Evolutionary conservation across 768 basidiomycete species (phyloP), one percentile per base, ranked within the genome.

Genomic region (Pleurotus cornucopiae): DNA sequence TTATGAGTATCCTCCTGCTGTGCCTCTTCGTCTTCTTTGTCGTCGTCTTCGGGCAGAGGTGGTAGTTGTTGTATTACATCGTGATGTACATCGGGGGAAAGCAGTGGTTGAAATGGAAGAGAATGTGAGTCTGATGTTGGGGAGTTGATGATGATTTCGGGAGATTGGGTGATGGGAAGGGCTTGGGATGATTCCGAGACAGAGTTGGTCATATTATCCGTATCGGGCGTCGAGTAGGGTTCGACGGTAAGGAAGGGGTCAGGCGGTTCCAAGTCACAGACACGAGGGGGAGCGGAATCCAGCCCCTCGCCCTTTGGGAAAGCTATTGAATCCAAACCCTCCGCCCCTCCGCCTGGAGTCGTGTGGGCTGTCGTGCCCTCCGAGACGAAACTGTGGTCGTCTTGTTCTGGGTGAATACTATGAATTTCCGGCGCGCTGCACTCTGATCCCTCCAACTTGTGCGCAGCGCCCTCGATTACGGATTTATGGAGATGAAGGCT

Each of bases 241-340:
- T 82, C 82, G 61, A 85, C 86, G 37, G 83, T 69, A 48, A 85
- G 71, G 71, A 85, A 86, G 1, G 83, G 83, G 66, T 88, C 76
- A n/a, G 82, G 81, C 5, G 76, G 75, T 56, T 79, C 78, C 41
- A 76, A 73, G 63, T 80, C 80, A 41, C 69, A 69, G 9, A 67
- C 65, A 30, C 58, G 57, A 21, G 70, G 66, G 18, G 66, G 68
- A 54, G 64, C 68, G 30, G 62, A 62, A 52, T 63, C 63, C 62
- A 63, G 61, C 30, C 68, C 61, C 56, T 68, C 66, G 41, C 37
- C 49, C 37, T 16, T 51, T 16, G 49, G 21, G 18, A 34, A 38
- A 16, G 25, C 16, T 21, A 34, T 25, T 16, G 39, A 13, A 37
- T 40, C 20, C 52, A 54, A 40, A 5, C 14, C 11, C 6, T 23